Evolutionary conservation across 2,329 filamentous ascomycete species (phyloP).

Genomic region (Talaromyces sp.): DNA sequence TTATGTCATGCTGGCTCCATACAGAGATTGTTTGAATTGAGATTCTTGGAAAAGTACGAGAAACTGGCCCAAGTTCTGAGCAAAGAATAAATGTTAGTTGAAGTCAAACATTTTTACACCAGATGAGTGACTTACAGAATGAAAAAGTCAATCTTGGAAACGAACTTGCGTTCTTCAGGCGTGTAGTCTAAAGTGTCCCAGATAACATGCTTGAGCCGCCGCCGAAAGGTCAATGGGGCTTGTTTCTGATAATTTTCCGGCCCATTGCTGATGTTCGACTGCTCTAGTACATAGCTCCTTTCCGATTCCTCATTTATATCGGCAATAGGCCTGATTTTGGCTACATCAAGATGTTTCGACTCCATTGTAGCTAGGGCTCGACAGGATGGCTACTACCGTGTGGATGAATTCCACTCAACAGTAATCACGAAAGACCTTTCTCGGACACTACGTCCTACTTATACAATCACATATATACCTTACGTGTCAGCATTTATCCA

Average conservation of each 20-base stretch:
- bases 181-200: constrained; percentile 14
- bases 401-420: neutral
- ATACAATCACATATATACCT: neutral
- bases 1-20: neutral
- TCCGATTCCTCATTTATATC: neutral
- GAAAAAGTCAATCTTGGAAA: constrained; percentile 12
- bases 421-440: neutral
- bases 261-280: neutral
- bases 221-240: neutral
- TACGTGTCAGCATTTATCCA: neutral
- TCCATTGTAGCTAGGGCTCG: neutral
- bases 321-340: neutral
- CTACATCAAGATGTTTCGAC: neutral
- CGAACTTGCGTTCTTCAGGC: constrained; percentile 8
- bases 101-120: neutral
- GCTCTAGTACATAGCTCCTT: neutral
- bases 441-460: neutral
- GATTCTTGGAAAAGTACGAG: constrained; percentile 17
- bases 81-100: neutral
- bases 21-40: constrained; percentile 15
- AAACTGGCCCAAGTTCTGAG: constrained; percentile 13
- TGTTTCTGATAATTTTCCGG: neutral
- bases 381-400: neutral
- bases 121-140: neutral
- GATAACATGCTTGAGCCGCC: constrained; percentile 1